These are phyloP conservation scores for Hyaloperonospora brassicae DNA, from an alignment of 352 stramenopile species.

Conservation along the genomic window DNA sequence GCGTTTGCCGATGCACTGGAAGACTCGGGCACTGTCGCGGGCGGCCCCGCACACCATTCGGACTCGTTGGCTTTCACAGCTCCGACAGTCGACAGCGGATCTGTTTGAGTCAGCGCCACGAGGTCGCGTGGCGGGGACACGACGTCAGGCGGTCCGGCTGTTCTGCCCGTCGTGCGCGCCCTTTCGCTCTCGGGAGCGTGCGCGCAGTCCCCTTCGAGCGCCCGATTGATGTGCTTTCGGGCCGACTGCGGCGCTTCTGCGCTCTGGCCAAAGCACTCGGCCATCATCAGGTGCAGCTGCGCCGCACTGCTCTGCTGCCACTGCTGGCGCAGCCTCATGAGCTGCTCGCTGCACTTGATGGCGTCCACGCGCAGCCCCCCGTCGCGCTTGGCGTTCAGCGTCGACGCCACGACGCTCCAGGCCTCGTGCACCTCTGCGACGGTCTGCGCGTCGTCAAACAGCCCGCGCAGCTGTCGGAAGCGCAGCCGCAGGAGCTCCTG, in stretches of 20 bases:
- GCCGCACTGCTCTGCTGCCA: conserved; percentile 18
- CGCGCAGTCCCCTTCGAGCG: conserved; percentile 6
- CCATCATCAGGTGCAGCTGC: conserved; percentile 22
- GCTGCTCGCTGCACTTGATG: conserved; percentile 20
- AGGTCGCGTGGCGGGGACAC: not conserved
- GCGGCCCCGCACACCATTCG: too few relatives aligned
- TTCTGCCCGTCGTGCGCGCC: conserved; percentile 10
- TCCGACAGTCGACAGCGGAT: conserved; percentile 1
- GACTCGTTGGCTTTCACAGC: too few relatives aligned
- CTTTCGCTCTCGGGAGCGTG: not conserved
- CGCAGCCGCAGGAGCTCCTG: conserved; percentile 22
- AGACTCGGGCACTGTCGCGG: not conserved
- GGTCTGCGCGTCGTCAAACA: conserved; percentile 24
- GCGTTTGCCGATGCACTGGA: not conserved
- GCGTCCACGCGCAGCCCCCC: conserved; percentile 8
- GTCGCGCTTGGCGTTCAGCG: not conserved
- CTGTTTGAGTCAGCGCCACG: not conserved
- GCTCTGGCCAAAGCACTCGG: conserved; percentile 18
- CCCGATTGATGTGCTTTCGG: conserved; percentile 7
- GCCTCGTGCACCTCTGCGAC: conserved; percentile 28
- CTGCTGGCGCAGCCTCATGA: conserved; percentile 18
- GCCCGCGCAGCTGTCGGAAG: conserved; percentile 8
- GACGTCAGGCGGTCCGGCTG: not conserved
- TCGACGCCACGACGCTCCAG: conserved; percentile 18
- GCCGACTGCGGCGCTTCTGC: not conserved